These are phyloP conservation scores for Circinella minor DNA, from an alignment of 371 early-diverging fungal genomes.

Conservation along the genomic window DNA sequence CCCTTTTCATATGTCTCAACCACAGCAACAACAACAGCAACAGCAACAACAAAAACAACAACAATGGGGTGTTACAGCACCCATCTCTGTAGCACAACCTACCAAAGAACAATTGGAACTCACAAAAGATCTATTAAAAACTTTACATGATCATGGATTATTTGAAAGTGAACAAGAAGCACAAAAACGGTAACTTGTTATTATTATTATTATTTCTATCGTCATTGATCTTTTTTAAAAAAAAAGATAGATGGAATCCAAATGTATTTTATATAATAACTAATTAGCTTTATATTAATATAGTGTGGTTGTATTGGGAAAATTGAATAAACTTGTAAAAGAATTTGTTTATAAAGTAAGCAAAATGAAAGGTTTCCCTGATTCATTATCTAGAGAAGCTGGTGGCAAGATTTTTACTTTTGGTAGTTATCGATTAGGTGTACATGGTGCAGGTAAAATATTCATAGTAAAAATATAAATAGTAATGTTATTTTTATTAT, in stretches of 20 bases:
- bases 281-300: not conserved
- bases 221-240: no score
- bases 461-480: no score
- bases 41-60: constrained; percentile 27
- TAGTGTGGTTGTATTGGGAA: constrained; percentile 88
- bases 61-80: constrained; percentile 67
- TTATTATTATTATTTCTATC: not conserved
- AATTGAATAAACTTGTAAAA: constrained; percentile 85
- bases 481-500: not conserved
- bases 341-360: constrained; percentile 86
- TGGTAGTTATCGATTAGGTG: constrained; percentile 99
- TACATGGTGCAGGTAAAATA: constrained; percentile 85
- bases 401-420: constrained; percentile 99
- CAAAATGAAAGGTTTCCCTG: constrained; percentile 72
- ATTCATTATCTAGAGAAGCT: constrained; percentile 81
- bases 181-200: constrained; percentile 42
- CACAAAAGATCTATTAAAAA: constrained; percentile 69
- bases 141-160: constrained; percentile 70
- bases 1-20: not conserved
- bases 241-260: not conserved
- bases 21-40: constrained; percentile 21
- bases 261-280: no score
- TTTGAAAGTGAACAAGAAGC: constrained; percentile 83
- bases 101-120: constrained; percentile 65
- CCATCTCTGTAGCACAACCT: constrained; percentile 59